Base-by-base conservation (phyloP, 768 basidiomycete genomes). In the Tephrocybe sp. region DNA sequence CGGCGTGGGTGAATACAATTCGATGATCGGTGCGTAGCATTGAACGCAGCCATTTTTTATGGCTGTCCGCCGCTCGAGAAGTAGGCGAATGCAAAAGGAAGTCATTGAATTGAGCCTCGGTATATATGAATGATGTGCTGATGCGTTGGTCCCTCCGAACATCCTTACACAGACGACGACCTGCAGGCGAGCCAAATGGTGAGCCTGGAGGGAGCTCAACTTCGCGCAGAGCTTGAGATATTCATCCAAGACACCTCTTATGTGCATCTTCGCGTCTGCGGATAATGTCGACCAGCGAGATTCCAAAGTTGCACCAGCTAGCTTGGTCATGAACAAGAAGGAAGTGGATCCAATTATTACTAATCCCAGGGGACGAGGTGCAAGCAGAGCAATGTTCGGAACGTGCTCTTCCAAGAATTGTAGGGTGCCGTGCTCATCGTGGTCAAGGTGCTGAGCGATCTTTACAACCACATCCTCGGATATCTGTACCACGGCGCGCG, bases 1-100 rank as follows among this genome's bases (percentile, higher is more conserved):
- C 72, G 17, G 69, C 72, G 48, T 74, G 71, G 9, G 67, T 64
- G 57, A 74, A 57, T 11, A 56, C 44, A 38, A 66, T 54, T 4
- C 39, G 50, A 20, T 55, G 56, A 34, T 58, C 50, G 12, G 51
- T 39, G 13, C 41, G 35, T 17, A 60, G 39, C 35, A 36, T 38
- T 7, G 38, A 48, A 20, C 23, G 16, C 11, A 48, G 22, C 46
- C 46, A 48, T 7, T 30, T 36, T 5, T 26, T 19, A 31, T 48
- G 20, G 9, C 19, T 16, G 19, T 32, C 17, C 31, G 51, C 13
- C 12, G 35, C 42, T 3, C 43, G 16, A n/a, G 34, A 42, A 17
- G 14, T 19, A 5, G 52, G 23, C 4, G 23, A 23, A 4, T 34
- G 2, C 14, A 40, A 13, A 26, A 51, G 51, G 39, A 56, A 56